Conservation (phyloP, 1,284 basidiomycete genomes). For the Erythrobasidium hasegawianum region DNA sequence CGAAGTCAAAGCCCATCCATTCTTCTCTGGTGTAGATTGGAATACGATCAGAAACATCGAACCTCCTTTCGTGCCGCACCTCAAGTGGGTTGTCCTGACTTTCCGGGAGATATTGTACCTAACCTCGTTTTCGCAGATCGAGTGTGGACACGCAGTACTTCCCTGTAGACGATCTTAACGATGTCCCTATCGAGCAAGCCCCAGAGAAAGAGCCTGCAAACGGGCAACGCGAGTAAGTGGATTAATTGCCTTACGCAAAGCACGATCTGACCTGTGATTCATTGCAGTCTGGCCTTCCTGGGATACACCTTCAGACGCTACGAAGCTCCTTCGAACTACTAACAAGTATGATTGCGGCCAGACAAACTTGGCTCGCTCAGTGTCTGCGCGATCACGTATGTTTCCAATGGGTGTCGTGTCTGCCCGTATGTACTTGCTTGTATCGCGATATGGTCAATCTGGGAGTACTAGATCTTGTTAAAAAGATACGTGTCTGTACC, state of each 20-base stretch:
- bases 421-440: no score
- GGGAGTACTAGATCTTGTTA: no score
- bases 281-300: constrained; percentile 87
- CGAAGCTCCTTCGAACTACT: constrained; percentile 16
- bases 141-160: constrained; percentile 32
- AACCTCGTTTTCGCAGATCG: constrained; percentile 1
- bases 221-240: constrained; percentile 37
- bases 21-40: constrained; percentile 98
- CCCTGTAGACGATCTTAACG: constrained; percentile 79
- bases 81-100: constrained; percentile 53
- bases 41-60: constrained; percentile 82
- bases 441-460: no score
- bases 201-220: constrained; percentile 60
- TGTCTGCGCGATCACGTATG: no score
- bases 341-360: no score
- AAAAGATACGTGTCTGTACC: no score
- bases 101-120: not conserved
- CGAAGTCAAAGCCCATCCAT: constrained; percentile 88
- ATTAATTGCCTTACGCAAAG: no score
- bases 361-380: no score
- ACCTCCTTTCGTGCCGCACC: constrained; percentile 89
- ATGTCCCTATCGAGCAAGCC: constrained; percentile 64
- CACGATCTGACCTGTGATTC: no score
- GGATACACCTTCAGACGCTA: constrained; percentile 57
- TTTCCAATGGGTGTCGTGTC: no score